Evolutionary conservation across 495 filamentous ascomycete species (phyloP).

Genomic region (Xylaria flabelliformis): DNA sequence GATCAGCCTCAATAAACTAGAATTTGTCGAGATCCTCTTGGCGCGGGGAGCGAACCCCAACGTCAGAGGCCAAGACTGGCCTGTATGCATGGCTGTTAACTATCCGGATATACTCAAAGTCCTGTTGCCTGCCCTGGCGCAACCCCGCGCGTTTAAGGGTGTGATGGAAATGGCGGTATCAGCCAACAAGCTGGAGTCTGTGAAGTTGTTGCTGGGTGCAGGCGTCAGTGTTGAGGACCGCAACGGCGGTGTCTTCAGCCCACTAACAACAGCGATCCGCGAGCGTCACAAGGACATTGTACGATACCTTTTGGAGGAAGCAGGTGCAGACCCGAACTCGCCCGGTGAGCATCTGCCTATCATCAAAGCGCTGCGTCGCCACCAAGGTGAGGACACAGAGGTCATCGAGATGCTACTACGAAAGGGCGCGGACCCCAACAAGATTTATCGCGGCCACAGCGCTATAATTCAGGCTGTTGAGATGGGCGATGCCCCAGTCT

Average conservation of each 20-base stretch:
- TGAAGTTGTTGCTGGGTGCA: conserved; percentile 54
- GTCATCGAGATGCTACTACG: conserved; percentile 56
- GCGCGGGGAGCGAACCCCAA: conserved; percentile 59
- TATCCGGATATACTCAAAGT: conserved; percentile 53
- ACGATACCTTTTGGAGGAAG: conserved; percentile 56
- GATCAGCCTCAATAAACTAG: conserved; percentile 53
- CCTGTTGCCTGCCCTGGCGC: conserved; percentile 51
- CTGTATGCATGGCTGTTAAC: conserved; percentile 60
- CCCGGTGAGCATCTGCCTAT: conserved; percentile 62
- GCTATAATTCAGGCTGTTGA: conserved; percentile 59
- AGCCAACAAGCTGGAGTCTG: conserved; percentile 52
- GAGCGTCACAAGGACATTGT: conserved; percentile 58
- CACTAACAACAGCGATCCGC: conserved; percentile 61
- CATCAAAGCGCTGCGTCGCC: conserved; percentile 59
- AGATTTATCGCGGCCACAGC: conserved; percentile 61
- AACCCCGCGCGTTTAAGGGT: conserved; percentile 57
- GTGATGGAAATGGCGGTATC: conserved; percentile 63
- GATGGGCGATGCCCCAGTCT: conserved; percentile 49
- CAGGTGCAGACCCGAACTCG: conserved; percentile 57
- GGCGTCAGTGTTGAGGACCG: conserved; percentile 61
- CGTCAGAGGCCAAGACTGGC: conserved; percentile 61
- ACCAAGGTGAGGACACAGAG: conserved; percentile 53
- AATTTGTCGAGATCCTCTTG: conserved; percentile 57
- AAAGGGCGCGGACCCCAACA: conserved; percentile 60
- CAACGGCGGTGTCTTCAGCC: conserved; percentile 63